Evolutionary conservation across 306 rosid species (phyloP).

Genomic region (Ziziphus jujuba): DNA sequence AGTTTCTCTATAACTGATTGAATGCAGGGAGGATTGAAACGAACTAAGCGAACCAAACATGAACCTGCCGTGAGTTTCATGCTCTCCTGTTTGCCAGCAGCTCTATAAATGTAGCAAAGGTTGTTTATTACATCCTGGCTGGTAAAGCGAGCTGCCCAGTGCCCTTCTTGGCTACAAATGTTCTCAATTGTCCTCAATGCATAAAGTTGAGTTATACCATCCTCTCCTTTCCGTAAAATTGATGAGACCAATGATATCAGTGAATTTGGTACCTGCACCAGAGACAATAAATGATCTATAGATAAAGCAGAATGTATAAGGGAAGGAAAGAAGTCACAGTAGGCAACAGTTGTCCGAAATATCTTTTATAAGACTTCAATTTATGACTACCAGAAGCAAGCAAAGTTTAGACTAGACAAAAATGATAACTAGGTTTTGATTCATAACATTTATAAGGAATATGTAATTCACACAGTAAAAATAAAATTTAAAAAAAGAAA

Average conservation of each 20-base stretch:
- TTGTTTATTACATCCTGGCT: conserved; percentile 82
- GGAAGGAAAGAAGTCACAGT: not conserved
- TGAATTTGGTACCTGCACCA: conserved; percentile 79
- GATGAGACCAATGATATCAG: conserved; percentile 78
- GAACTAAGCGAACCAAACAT: conserved; percentile 89
- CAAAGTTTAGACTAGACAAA: conserved; percentile 4
- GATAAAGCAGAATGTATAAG: conserved; percentile 13
- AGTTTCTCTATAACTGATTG: conserved; percentile 74
- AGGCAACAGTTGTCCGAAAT: not conserved
- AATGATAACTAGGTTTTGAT: conserved; percentile 1
- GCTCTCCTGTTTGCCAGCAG: conserved; percentile 91
- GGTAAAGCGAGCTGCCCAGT: conserved; percentile 81
- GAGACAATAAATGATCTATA: conserved; percentile 12
- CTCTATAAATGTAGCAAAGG: conserved; percentile 82
- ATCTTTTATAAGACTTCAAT: conserved; percentile 1
- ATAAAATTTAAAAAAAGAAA: no score
- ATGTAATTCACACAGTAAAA: conserved; percentile 9
- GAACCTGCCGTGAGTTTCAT: conserved; percentile 97
- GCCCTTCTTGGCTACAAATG: conserved; percentile 88
- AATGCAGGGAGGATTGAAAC: conserved; percentile 75
- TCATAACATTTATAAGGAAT: not conserved
- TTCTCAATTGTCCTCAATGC: conserved; percentile 93
- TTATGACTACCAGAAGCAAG: not conserved
- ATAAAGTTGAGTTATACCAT: conserved; percentile 86
- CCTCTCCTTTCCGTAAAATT: conserved; percentile 89